These are phyloP conservation scores for Hyaloscypha variabilis DNA, from an alignment of 495 filamentous ascomycete species.

Conservation along the genomic window DNA sequence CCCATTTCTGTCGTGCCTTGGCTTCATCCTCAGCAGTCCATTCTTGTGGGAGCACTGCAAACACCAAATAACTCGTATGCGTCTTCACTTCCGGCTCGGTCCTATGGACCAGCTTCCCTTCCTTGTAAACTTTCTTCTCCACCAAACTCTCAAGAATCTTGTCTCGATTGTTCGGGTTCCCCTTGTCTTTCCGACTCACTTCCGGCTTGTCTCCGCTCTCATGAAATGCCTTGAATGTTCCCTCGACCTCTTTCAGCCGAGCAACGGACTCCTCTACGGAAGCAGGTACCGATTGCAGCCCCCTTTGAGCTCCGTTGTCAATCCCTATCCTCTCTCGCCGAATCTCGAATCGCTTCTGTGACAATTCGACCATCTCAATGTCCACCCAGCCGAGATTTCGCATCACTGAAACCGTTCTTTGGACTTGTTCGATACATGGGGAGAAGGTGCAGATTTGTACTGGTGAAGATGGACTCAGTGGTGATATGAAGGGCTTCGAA, in stretches of 20 bases:
- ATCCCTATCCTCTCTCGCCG: conserved; percentile 77
- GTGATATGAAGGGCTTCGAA: conserved; percentile 52
- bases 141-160: conserved; percentile 30
- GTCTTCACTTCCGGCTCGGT: conserved; percentile 88
- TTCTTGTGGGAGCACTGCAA: conserved; percentile 82
- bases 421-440: conserved; percentile 95
- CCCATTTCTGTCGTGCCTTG: conserved; percentile 63
- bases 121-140: conserved; percentile 38
- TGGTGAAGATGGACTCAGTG: conserved; percentile 67
- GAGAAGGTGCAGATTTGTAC: conserved; percentile 89
- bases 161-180: conserved; percentile 32
- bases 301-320: conserved; percentile 53
- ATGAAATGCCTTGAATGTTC: conserved; percentile 59
- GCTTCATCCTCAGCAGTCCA: conserved; percentile 86
- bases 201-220: conserved; percentile 32
- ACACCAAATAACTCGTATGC: conserved; percentile 93
- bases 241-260: conserved; percentile 73
- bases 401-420: conserved; percentile 75
- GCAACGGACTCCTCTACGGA: conserved; percentile 78
- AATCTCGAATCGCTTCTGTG: conserved; percentile 75
- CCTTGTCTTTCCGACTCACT: conserved; percentile 22
- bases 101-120: conserved; percentile 76
- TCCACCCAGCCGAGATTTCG: conserved; percentile 84
- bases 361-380: conserved; percentile 88
- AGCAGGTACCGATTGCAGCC: conserved; percentile 59